Conservation (phyloP, 1,284 basidiomycete genomes). For the Golubevia pallescens region DNA sequence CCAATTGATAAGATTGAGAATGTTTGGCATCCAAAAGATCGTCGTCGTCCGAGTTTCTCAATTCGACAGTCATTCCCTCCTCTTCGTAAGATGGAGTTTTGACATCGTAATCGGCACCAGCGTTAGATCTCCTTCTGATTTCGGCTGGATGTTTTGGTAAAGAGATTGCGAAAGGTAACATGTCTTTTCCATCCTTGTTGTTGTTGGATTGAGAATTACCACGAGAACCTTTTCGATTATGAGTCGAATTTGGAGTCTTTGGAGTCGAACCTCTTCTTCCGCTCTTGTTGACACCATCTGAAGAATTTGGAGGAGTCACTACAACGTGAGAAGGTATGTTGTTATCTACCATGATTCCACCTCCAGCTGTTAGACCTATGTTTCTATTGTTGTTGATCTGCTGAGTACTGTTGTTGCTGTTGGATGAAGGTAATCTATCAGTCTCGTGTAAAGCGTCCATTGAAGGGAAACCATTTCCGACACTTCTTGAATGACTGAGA, state of each 20-base stretch:
- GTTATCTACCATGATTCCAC: constrained; percentile 27
- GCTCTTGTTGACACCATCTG: background rate
- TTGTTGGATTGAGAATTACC: background rate
- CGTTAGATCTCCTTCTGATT: background rate
- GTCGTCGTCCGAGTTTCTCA: constrained; percentile 1
- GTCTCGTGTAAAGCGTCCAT: constrained; percentile 34
- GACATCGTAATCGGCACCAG: background rate
- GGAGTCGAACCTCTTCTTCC: background rate
- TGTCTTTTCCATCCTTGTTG: background rate
- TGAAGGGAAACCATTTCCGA: constrained; percentile 28
- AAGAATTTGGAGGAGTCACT: background rate
- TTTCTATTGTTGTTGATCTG: constrained; percentile 19
- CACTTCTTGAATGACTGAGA: constrained; percentile 27
- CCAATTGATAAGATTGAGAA: constrained; percentile 11
- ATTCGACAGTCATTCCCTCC: background rate
- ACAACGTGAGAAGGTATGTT: too few relatives aligned
- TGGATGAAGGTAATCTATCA: constrained; percentile 27
- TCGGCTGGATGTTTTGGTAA: background rate
- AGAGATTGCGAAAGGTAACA: background rate
- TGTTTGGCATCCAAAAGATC: constrained; percentile 2
- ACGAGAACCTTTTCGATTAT: background rate
- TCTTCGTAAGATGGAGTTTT: background rate
- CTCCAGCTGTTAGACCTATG: constrained; percentile 37
- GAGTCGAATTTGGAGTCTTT: background rate
- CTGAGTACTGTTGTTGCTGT: constrained; percentile 16